These are phyloP conservation scores for Fraxinus xanthoxyloides DNA, from an alignment of 305 asterid genomes.

Conservation along the genomic window DNA sequence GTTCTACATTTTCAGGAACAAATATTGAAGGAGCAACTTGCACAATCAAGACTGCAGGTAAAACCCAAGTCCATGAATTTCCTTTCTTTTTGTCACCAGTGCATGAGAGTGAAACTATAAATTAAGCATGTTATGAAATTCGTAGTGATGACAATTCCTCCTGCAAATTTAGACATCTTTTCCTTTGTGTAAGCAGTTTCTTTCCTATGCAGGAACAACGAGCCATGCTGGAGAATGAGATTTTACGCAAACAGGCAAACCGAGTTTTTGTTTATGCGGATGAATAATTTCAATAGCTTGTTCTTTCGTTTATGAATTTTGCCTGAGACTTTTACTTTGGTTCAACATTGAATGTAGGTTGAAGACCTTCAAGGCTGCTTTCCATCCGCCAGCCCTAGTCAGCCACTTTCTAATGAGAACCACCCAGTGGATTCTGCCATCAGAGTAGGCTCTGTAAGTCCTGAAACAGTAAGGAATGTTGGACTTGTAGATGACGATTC, in stretches of 20 bases:
- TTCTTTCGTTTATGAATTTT: neutral
- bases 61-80: neutral
- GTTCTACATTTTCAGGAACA: constrained; percentile 43
- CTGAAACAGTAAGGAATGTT: constrained; percentile 35
- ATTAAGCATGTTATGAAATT: neutral
- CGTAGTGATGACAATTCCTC: neutral
- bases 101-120: neutral
- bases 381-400: constrained; percentile 27
- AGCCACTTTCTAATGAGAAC: constrained; percentile 33
- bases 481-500: constrained; percentile 46
- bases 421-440: constrained; percentile 15
- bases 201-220: constrained; percentile 47
- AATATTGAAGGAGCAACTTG: constrained; percentile 42
- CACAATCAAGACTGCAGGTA: constrained; percentile 46
- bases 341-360: constrained; percentile 41
- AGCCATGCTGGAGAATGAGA: constrained; percentile 48
- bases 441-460: constrained; percentile 35
- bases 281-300: neutral
- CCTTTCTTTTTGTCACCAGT: neutral
- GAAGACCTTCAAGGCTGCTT: constrained; percentile 46
- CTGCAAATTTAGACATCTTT: neutral
- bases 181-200: neutral
- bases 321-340: neutral
- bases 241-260: constrained; percentile 61
- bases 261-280: constrained; percentile 6